Conservation (phyloP, 2,329 filamentous ascomycete genomes). For the Claviceps cyperi region DNA sequence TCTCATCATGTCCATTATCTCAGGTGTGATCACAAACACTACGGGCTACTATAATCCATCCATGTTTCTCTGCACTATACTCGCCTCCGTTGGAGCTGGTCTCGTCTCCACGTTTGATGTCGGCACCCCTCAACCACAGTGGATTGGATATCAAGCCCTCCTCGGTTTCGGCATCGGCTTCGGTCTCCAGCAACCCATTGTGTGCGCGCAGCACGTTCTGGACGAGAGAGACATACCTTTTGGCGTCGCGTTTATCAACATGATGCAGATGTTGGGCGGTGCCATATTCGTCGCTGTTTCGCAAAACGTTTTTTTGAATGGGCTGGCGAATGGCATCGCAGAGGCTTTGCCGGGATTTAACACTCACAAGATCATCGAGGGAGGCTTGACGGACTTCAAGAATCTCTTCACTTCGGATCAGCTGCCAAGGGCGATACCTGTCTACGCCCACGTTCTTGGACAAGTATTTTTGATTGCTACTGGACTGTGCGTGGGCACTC, state of each 20-base stretch:
- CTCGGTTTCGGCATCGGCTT: slow-evolving; percentile 25
- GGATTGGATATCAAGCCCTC: slow-evolving; percentile 31
- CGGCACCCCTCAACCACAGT: slow-evolving; percentile 19
- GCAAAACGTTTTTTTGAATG: not conserved
- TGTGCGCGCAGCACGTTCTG: not conserved
- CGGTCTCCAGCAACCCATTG: slow-evolving; percentile 23
- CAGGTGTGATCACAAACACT: not conserved
- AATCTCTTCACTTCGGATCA: not conserved
- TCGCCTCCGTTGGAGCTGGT: slow-evolving; percentile 23
- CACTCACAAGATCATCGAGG: not conserved
- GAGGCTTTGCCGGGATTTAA: not conserved
- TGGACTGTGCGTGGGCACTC: not conserved
- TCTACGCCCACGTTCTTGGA: not conserved
- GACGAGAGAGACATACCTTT: not conserved
- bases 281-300: not conserved
- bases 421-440: not conserved
- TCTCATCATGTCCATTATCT: slow-evolving; percentile 10
- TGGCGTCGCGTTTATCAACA: not conserved
- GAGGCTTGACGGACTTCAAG: not conserved
- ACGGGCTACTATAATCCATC: slow-evolving; percentile 30
- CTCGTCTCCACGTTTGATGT: slow-evolving; percentile 27
- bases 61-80: slow-evolving; percentile 22
- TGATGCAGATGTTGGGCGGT: not conserved
- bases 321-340: not conserved
- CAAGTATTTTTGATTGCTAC: not conserved